phyloP scores from a whole-genome alignment of 805 yeast genomes.

The Kuraishia cidri region DNA sequence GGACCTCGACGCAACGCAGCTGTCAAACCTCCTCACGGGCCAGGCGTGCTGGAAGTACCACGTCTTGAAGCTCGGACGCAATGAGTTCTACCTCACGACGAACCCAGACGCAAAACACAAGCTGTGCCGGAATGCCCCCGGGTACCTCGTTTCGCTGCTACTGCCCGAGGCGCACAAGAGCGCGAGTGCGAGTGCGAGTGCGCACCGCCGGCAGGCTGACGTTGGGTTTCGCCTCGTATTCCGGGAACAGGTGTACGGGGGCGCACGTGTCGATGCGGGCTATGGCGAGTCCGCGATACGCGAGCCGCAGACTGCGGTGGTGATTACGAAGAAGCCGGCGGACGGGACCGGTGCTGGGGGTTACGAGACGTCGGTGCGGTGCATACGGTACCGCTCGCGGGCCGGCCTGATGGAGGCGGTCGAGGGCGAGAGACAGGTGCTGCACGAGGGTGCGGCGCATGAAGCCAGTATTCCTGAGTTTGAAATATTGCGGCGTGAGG shows the following conservation, averaged over 20 bases:
- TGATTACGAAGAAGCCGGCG: constrained; percentile 1
- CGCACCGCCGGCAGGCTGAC: constrained; percentile 2
- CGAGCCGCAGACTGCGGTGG: background rate
- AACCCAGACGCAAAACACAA: constrained; percentile 56
- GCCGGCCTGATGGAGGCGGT: background rate
- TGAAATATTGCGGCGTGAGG: constrained; percentile 7
- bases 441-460: constrained; percentile 1
- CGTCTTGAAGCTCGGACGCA: constrained; percentile 37
- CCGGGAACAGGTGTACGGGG: background rate
- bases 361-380: background rate
- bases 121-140: constrained; percentile 53
- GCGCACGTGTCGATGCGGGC: background rate
- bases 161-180: constrained; percentile 6
- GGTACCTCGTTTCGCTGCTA: constrained; percentile 41
- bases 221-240: constrained; percentile 2
- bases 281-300: background rate
- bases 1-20: no score
- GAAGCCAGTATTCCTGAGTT: constrained; percentile 5
- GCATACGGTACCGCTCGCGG: background rate
- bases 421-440: background rate
- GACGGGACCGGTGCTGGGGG: background rate
- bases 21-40: no score
- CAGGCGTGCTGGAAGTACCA: constrained; percentile 56
- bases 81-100: constrained; percentile 52
- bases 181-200: background rate